Evolutionary conservation across 208 protist genomes (phyloP), one percentile per base, ranked within the genome.

Genomic region (Trypanosoma congolense): DNA sequence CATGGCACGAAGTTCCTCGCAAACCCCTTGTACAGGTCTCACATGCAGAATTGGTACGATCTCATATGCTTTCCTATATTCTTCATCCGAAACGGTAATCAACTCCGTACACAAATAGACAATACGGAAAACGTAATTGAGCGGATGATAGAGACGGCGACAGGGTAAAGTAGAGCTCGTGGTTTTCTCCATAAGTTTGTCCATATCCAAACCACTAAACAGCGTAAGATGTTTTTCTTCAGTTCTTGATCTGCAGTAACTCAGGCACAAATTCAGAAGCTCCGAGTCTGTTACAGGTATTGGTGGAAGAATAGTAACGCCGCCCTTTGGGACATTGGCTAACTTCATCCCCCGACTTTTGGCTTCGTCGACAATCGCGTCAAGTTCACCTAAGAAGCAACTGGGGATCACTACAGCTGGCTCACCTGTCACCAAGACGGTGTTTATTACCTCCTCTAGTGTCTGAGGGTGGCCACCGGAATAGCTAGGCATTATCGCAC

Each of bases 1-100:
- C 61, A 70, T 43, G 36, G 53, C 41, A 36, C 76, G 80, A 18
- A 80, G 52, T 26, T 57, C 62, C 35, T 19, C 47, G 56, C 73
- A 83, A 21, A 93, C 72, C 19, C 76, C 58, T 21, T 75, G 58
- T 12, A 90, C 67, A 12, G 73, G 82, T 19, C 65, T 73, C 5
- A 93, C 73, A 45, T 90, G 82, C 29, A 93, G 56, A 70, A 83
- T 77, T 1, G 80, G 80, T 26, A 70, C 71, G 4, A 60, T 42
- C 24, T 21, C 46, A 21, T 57, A 69, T 14, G 51, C 66, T 40
- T 19, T 43, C 4, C 44, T 49, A 28, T 55, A 73, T 43, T 62
- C 54, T 1, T 66, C 54, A 0, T 66, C 59, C n/a, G 59, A 61
- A 41, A 41, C 40, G 14, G 51, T 48, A 49, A 51, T 24, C 40